Conservation (phyloP, 2,329 filamentous ascomycete species). For the Xylaria sp. region DNA sequence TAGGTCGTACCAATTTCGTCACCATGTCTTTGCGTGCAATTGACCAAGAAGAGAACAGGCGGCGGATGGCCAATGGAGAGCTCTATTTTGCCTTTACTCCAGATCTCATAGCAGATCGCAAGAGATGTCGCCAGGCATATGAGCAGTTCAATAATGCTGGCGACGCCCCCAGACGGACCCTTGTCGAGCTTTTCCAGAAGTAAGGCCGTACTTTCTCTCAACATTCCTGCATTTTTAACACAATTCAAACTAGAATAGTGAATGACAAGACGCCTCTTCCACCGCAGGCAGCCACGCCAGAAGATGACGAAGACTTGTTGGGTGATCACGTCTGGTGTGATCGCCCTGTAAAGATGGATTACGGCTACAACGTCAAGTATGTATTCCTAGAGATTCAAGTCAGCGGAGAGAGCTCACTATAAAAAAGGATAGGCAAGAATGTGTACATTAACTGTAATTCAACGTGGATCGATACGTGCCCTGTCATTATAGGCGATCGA, state of each 20-base stretch:
- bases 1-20: neutral
- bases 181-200: constrained; percentile 77
- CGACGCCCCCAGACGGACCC: constrained; percentile 68
- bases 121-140: constrained; percentile 71
- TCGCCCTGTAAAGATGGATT: constrained; percentile 77
- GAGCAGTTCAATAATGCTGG: constrained; percentile 72
- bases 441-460: constrained; percentile 82
- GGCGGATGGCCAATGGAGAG: constrained; percentile 73
- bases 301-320: constrained; percentile 74
- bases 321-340: constrained; percentile 75
- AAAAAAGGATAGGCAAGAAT: constrained; percentile 69
- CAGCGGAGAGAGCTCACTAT: constrained; percentile 29
- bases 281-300: constrained; percentile 63
- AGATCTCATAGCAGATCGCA: constrained; percentile 70
- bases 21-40: constrained; percentile 48
- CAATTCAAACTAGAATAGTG: constrained; percentile 68
- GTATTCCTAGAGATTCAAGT: constrained; percentile 27
- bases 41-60: constrained; percentile 60
- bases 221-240: no score
- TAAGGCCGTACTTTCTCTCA: constrained; percentile 61
- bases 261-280: constrained; percentile 73
- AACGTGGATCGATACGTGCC: constrained; percentile 80
- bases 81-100: constrained; percentile 80
- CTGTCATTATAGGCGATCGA: constrained; percentile 78
- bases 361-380: constrained; percentile 77